A percentile compares a stretch with the other conserved stretches of the same genome.
phyloP scores from a whole-genome alignment of 495 filamentous ascomycete species.

The Patellaria atrata region DNA sequence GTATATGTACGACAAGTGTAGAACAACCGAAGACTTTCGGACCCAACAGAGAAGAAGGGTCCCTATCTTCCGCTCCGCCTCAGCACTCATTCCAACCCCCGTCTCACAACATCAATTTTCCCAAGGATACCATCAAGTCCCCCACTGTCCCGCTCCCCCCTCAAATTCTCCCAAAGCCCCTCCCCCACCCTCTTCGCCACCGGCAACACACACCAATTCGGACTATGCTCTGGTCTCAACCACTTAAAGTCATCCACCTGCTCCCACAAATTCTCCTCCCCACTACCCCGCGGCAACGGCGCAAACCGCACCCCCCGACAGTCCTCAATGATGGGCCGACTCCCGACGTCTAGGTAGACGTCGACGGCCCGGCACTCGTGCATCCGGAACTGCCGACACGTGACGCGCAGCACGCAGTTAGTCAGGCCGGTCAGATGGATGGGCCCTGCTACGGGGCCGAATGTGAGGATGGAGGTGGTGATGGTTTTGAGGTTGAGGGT shows the following conservation, averaged over 20 bases:
- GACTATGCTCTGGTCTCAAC: slow-evolving; percentile 73
- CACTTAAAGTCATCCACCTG: slow-evolving; percentile 96
- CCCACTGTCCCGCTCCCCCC: slow-evolving; percentile 47
- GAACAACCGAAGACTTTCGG: too few species aligned
- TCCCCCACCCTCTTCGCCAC: slow-evolving; percentile 44
- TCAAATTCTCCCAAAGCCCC: slow-evolving; percentile 54
- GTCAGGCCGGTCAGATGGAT: slow-evolving; percentile 66
- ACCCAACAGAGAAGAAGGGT: too few species aligned
- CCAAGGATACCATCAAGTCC: slow-evolving; percentile 57
- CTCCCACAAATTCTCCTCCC: slow-evolving; percentile 74
- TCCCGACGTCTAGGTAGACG: slow-evolving; percentile 67
- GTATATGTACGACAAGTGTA: too few species aligned
- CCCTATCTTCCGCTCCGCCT: too few species aligned
- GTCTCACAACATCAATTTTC: slow-evolving; percentile 26
- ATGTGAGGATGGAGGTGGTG: slow-evolving; percentile 52
- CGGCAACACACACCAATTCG: slow-evolving; percentile 68
- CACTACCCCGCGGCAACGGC: too few species aligned
- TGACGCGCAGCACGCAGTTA: slow-evolving; percentile 59
- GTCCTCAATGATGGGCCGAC: slow-evolving; percentile 87
- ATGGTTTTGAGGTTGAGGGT: slow-evolving; percentile 60
- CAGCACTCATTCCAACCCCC: not conserved
- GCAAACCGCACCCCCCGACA: slow-evolving; percentile 68
- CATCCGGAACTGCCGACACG: slow-evolving; percentile 68
- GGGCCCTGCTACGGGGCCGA: slow-evolving; percentile 63
- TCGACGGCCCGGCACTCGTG: slow-evolving; percentile 69